Conservation (phyloP, 1,139 yeast species). For the Candida neerlandica region DNA sequence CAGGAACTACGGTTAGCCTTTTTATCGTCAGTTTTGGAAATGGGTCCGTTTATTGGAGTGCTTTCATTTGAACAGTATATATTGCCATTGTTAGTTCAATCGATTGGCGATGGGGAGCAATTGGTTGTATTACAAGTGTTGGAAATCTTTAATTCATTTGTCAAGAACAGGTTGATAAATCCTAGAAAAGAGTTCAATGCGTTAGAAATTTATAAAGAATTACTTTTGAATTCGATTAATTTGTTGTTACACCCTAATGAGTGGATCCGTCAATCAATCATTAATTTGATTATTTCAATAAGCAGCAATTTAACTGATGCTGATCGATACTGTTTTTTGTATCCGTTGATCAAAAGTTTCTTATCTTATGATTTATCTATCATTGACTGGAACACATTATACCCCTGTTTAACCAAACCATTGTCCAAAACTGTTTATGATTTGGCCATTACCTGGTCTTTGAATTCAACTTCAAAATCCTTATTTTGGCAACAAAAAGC, state of each 20-base stretch:
- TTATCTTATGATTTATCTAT: conserved; percentile 74
- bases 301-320: conserved; percentile 69
- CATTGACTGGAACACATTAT: conserved; percentile 64
- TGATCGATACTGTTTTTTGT: conserved; percentile 78
- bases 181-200: conserved; percentile 45
- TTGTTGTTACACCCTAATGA: conserved; percentile 80
- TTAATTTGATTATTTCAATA: conserved; percentile 62
- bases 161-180: conserved; percentile 34
- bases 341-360: conserved; percentile 79
- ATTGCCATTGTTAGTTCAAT: conserved; percentile 79
- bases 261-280: conserved; percentile 75
- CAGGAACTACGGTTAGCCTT: conserved; percentile 69
- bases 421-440: conserved; percentile 68
- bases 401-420: conserved; percentile 67
- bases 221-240: conserved; percentile 31
- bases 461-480: conserved; percentile 60
- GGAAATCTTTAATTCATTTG: conserved; percentile 54
- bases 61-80: conserved; percentile 85
- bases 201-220: conserved; percentile 41
- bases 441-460: conserved; percentile 71
- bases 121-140: conserved; percentile 77
- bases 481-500: conserved; percentile 63
- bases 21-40: conserved; percentile 71
- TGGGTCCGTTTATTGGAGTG: conserved; percentile 81
- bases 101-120: conserved; percentile 82